These are phyloP conservation scores for Rhizopogon vesiculosus DNA, from an alignment of 768 basidiomycete species.

Conservation along the genomic window DNA sequence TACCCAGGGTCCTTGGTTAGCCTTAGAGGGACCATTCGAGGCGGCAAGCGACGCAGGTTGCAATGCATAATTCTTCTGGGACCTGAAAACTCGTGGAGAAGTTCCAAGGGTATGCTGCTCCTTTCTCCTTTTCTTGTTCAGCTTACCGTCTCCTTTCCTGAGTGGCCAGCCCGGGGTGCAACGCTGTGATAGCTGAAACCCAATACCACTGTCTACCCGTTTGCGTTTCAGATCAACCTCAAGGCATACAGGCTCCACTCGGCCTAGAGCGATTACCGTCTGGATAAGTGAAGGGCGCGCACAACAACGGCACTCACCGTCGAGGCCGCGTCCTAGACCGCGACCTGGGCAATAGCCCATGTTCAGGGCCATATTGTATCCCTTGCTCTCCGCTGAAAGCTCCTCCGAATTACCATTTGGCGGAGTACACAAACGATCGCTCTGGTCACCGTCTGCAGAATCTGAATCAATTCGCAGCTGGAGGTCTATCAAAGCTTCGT, in stretches of 20 bases:
- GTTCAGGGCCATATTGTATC: slow-evolving; percentile 7
- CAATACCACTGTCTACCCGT: slow-evolving; percentile 9
- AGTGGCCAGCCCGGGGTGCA: neutral
- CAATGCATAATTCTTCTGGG: neutral
- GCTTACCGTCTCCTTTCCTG: neutral
- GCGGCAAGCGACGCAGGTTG: neutral
- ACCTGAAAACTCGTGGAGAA: neutral
- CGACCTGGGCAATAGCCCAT: slow-evolving; percentile 12
- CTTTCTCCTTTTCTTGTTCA: slow-evolving; percentile 6
- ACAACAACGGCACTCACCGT: slow-evolving; percentile 7
- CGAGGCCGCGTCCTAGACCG: slow-evolving; percentile 8
- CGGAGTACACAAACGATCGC: neutral
- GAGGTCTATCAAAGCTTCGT: slow-evolving; percentile 11
- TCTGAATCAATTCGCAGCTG: slow-evolving; percentile 1
- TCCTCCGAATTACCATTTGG: slow-evolving; percentile 1
- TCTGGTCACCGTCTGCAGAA: slow-evolving; percentile 1
- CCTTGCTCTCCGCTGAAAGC: slow-evolving; percentile 1
- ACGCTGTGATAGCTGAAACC: slow-evolving; percentile 5
- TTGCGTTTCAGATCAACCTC: slow-evolving; percentile 6
- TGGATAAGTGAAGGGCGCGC: slow-evolving; percentile 5
- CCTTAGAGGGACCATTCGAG: neutral
- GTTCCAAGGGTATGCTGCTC: neutral
- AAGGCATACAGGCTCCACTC: slow-evolving; percentile 10
- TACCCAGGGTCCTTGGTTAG: neutral
- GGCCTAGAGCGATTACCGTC: slow-evolving; percentile 2